A percentile compares a stretch with the other conserved stretches of the same genome.
Evolutionary conservation across 495 filamentous ascomycete species (phyloP).

Genomic region (Recurvomyces mirabilis): DNA sequence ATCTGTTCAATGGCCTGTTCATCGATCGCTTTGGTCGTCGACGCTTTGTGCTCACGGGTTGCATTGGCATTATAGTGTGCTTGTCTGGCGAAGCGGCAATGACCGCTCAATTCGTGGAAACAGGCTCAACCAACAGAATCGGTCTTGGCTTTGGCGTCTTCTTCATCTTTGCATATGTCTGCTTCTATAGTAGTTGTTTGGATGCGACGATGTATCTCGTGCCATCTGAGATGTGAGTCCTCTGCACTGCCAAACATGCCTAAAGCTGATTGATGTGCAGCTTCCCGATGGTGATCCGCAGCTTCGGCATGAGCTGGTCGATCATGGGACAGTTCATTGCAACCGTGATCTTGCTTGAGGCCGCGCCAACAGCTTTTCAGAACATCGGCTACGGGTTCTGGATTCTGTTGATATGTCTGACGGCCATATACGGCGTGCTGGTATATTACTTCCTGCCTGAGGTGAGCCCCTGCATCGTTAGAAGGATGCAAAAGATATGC

Average conservation of each 20-base stretch:
- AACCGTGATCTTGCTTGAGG: constrained; percentile 15
- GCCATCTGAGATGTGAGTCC: constrained; percentile 9
- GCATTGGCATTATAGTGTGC: constrained; percentile 11
- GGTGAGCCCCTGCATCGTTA: background rate
- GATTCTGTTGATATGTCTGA: constrained; percentile 12
- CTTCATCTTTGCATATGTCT: constrained; percentile 20
- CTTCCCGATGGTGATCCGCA: constrained; percentile 21
- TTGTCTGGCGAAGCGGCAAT: constrained; percentile 15
- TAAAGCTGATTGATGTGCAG: constrained; percentile 5
- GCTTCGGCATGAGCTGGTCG: constrained; percentile 15
- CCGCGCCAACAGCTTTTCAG: constrained; percentile 20
- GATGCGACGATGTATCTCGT: constrained; percentile 14
- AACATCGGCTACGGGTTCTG: constrained; percentile 17
- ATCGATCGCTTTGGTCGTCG: constrained; percentile 19
- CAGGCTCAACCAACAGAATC: constrained; percentile 8
- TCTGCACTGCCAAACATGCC: background rate
- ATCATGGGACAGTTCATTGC: constrained; percentile 20
- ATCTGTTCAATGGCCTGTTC: constrained; percentile 17
- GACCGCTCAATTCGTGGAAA: constrained; percentile 20
- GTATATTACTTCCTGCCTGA: constrained; percentile 15
- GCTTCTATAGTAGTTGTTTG: constrained; percentile 18
- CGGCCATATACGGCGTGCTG: constrained; percentile 12
- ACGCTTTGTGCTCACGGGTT: constrained; percentile 14
- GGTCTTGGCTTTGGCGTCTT: constrained; percentile 16
- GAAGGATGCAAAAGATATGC: background rate